Evolutionary conservation across 768 basidiomycete species (phyloP).

Genomic region (Boletus patriciae): DNA sequence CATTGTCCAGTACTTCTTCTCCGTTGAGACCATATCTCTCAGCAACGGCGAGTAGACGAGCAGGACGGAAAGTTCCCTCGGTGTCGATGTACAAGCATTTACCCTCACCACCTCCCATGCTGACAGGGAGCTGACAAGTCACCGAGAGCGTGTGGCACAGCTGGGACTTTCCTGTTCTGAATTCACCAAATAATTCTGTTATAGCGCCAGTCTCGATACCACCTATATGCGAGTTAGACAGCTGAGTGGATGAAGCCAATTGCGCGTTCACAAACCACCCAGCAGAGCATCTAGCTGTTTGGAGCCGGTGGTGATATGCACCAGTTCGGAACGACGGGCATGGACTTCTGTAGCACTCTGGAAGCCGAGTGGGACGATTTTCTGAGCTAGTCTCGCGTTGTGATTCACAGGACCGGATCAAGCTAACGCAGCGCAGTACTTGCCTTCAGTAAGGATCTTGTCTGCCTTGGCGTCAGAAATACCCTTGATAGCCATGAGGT

Average conservation of each 20-base stretch:
- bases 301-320: constrained; percentile 95
- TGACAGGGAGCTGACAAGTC: constrained; percentile 94
- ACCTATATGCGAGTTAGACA: constrained; percentile 44
- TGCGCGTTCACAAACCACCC: constrained; percentile 58
- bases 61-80: constrained; percentile 97
- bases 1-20: constrained; percentile 97
- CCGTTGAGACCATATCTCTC: constrained; percentile 96
- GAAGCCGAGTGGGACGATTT: constrained; percentile 96
- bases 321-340: constrained; percentile 89
- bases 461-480: constrained; percentile 98
- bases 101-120: constrained; percentile 98
- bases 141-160: constrained; percentile 98
- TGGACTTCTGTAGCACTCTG: constrained; percentile 98
- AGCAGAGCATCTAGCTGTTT: constrained; percentile 94
- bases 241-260: constrained; percentile 1
- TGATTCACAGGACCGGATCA: constrained; percentile 4
- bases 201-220: constrained; percentile 99
- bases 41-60: constrained; percentile 89
- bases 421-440: constrained; percentile 19
- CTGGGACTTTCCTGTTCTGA: constrained; percentile 97
- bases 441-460: constrained; percentile 91
- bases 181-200: constrained; percentile 98
- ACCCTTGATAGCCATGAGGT: constrained; percentile 86
- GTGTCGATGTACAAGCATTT: constrained; percentile 99
- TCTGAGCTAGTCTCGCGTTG: constrained; percentile 61